Evolutionary conservation across 306 rosid species (phyloP), one percentile per base, ranked within the genome.

Genomic region (Cicer yamashitae): DNA sequence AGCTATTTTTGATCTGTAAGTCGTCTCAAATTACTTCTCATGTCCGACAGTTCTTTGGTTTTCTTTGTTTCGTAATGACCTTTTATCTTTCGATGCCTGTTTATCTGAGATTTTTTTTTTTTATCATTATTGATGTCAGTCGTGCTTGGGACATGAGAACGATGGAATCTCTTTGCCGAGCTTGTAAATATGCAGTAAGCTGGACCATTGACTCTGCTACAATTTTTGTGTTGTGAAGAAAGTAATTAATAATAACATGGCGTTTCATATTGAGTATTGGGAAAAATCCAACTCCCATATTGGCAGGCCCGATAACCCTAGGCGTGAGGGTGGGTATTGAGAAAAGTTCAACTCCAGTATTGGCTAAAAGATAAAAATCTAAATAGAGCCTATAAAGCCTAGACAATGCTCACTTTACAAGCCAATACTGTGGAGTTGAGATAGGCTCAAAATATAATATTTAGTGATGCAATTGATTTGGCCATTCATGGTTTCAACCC

Each of bases 131-230:
- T 76, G 83, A 67, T 83, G 80, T 70, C 80, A 96, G 99, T 66
- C 98, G 99, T 75, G 99, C 99, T 77, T 96, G 99, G 99, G 99
- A 96, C 90, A 86, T 96, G 96, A 86, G 92, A 81, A 96, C 99
- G 66, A 96, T 96, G 99, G 99, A 96, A 84, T 96, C 98, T 83
- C 91, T 96, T 62, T 96, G 98, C 89, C 92, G 99, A 78, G 97
- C 99, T 50, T 96, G 99, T 86, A 96, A 96, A 96, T 92, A 96
- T 61, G 99, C 99, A 18, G 98, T 92, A 81, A 58, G 71, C 81
- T 77, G 63, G 51, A 74, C 67, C 51, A 25, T 77, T 61, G 37
- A 78, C 56, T 60, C 44, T 25, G 59, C 56, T 75, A 54, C 43
- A 67, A 67, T 41, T 72, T 72, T 40, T 30, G 17, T 34, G 25